Evolutionary conservation across 225 moss, liverwort and hornwort species (phyloP).

Genomic region (Lunularia cruciata): DNA sequence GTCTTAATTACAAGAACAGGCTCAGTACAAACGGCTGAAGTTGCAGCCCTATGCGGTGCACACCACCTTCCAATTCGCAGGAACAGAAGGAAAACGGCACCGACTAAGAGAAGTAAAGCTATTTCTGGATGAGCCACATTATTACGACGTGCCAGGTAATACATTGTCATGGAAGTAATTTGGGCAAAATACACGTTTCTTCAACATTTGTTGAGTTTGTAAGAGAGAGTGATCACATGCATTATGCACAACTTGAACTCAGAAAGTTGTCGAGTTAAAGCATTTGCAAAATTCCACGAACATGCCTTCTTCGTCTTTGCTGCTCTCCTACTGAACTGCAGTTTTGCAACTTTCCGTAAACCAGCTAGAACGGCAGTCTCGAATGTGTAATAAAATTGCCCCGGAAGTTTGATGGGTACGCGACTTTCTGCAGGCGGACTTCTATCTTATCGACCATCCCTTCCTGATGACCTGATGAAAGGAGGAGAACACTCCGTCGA

Average conservation of each 20-base stretch:
- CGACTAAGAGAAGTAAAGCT: conserved; percentile 80
- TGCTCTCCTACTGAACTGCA: too few species aligned
- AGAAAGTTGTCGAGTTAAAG: too few species aligned
- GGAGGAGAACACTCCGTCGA: conserved; percentile 70
- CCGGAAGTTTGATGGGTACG: not conserved
- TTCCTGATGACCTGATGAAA: conserved; percentile 63
- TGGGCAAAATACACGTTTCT: too few species aligned
- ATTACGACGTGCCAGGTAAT: conserved; percentile 76
- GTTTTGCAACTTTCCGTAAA: too few species aligned
- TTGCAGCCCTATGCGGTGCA: conserved; percentile 84
- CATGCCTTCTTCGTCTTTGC: too few species aligned
- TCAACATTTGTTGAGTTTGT: too few species aligned
- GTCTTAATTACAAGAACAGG: conserved; percentile 41
- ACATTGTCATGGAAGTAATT: not conserved
- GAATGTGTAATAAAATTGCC: too few species aligned
- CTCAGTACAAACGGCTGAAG: conserved; percentile 75
- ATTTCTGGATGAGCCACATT: conserved; percentile 69
- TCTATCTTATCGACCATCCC: conserved; percentile 61
- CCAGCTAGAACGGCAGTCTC: too few species aligned
- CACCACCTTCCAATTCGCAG: conserved; percentile 91
- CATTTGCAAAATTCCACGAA: too few species aligned
- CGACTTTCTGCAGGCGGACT: conserved; percentile 64
- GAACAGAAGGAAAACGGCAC: conserved; percentile 89
- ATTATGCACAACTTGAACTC: too few species aligned
- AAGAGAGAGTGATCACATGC: too few species aligned